These are phyloP conservation scores for Phalaenopsis hybrid DNA, from an alignment of 116 monocot species.

Conservation along the genomic window DNA sequence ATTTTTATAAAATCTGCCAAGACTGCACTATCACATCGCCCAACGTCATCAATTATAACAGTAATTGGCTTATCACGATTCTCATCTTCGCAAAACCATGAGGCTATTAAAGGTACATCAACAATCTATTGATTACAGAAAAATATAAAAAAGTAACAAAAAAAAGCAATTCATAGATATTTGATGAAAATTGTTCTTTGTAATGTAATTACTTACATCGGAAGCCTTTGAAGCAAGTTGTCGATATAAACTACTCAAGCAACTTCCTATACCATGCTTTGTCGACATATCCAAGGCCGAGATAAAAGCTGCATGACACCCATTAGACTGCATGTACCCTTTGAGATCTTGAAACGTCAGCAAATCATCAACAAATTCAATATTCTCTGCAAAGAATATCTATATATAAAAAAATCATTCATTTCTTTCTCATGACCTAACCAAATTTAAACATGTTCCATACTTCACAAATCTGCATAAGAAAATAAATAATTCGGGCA, in stretches of 20 bases:
- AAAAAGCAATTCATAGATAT: not conserved
- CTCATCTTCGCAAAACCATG: slow-evolving; percentile 63
- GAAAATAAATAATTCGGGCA: not conserved
- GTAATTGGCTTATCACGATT: slow-evolving; percentile 58
- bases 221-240: slow-evolving; percentile 37
- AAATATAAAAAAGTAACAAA: not conserved
- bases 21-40: slow-evolving; percentile 50
- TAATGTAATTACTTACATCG: slow-evolving; percentile 44
- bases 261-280: slow-evolving; percentile 59
- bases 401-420: not conserved
- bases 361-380: slow-evolving; percentile 69
- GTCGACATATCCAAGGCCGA: slow-evolving; percentile 50
- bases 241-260: slow-evolving; percentile 57
- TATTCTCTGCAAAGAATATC: slow-evolving; percentile 42
- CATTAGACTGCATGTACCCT: slow-evolving; percentile 42
- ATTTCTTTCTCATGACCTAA: not conserved
- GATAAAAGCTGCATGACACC: slow-evolving; percentile 62
- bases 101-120: slow-evolving; percentile 59
- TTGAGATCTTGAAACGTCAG: slow-evolving; percentile 69
- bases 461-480: not conserved
- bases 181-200: not conserved
- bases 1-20: slow-evolving; percentile 65
- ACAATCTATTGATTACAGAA: slow-evolving; percentile 29
- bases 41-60: slow-evolving; percentile 84
- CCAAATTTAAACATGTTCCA: not conserved